Evolutionary conservation across 305 asterid genomes (phyloP), one percentile per base, ranked within the genome.

Genomic region (Ajuga reptans): DNA sequence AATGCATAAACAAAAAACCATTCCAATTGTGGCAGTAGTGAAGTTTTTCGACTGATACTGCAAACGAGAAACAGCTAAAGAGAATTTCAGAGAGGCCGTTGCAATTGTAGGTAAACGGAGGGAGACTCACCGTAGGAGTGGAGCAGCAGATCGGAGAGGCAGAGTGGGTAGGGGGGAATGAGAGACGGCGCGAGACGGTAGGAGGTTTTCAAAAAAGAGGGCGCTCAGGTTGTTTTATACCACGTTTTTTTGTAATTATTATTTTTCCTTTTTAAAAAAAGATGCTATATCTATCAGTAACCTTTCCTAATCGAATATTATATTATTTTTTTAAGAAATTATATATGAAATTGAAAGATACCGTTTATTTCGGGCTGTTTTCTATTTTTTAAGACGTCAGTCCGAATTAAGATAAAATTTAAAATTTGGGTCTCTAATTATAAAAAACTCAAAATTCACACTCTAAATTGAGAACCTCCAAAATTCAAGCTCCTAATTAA

Each of bases 171-270:
- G 64, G 64, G 50, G 42, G 76, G 59, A 61, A 66, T 14, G 82
- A 37, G 77, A 77, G 96, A 84, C 96, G 91, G 91, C 93, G 93
- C 91, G 75, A 78, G 82, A 62, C 79, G 59, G 41, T 54, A 7
- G 71, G 78, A 78, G 88, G 86, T 85, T 85, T 87, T 82, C 83
- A 80, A 89, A 89, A 77, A 64, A 60, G 80, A 83, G 84, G 66
- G 81, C 83, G 83, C 83, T 81, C 84, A 70, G 80, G 77, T 75
- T 73, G 75, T 81, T 68, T 57, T 76, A 62, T 78, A 75, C 55
- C 58, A 69, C 74, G 66, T 68, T 41, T 68, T 41, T 53, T 59
- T 1, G 34, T 33, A 9, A 1, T 12, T 1, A 55, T 54, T 57
- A 8, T 31, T 63, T 33, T 4, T 16, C 5, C 27, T 21, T 21